Base-by-base conservation (phyloP, 805 yeast species). In the Candida mattraensis region DNA sequence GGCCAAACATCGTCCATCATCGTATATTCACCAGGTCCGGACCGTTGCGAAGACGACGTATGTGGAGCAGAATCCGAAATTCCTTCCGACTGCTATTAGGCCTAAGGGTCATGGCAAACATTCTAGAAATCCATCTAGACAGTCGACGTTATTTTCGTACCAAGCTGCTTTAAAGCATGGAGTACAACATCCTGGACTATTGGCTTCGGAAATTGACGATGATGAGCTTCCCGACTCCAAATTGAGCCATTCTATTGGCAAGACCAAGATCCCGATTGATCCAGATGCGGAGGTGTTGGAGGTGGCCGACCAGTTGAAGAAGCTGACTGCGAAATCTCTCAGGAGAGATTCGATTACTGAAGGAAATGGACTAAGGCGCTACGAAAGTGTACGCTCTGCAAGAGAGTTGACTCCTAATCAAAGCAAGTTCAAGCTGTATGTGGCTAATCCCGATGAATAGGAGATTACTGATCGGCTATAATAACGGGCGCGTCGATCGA, bases 131-230 rank as follows among this genome's bases (percentile, higher is more conserved):
- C 18, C 57, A 9, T 54, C 60, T 7, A 41, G 50, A 18, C 55
- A 51, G 34, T 45, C 54, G 8, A 39, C 48, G 12, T 18, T 29
- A 10, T 41, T 34, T 47, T 48, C 68, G 39, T 47, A 40, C 24
- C 45, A 59, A 38, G 56, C 61, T 15, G 82, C 77, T 37, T 63
- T 78, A 53, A 79, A 76, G 50, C 83, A 79, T 53, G 83, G 83
- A 5, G 71, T 77, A 35, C 84, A 83, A 17, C 69, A 87, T 29
- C 68, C 83, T 45, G 69, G 93, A 31, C 67, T 83, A 60, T 64
- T 84, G 41, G 91, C 89, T 2, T 74, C 83, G 16, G 93, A 83
- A 55, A 80, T 83, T 23, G 89, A 81, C 44, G 87, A 82, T 36
- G 75, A 68, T 21, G 86, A 78, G 39, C 39, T 58, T 18, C 64